phyloP scores from a whole-genome alignment of 768 basidiomycete genomes.

The Leccinum longicurvipes region DNA sequence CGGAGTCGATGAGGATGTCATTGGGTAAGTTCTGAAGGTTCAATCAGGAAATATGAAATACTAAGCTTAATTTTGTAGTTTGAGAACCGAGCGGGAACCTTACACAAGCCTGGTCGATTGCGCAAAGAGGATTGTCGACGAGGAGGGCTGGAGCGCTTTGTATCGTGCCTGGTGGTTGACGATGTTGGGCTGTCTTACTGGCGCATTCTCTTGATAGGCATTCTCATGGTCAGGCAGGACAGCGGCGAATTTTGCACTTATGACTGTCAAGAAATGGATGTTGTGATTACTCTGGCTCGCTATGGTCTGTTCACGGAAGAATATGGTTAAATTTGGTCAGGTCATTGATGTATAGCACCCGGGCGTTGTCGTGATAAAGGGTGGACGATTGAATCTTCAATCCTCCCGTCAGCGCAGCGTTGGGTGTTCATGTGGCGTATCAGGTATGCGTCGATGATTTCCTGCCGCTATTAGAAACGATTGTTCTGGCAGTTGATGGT shows the following conservation, averaged over 20 bases:
- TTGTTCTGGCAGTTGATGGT: neutral
- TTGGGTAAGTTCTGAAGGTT: conserved; percentile 51
- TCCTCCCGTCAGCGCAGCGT: too few relatives aligned
- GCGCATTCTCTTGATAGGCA: conserved; percentile 38
- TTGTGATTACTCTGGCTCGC: neutral
- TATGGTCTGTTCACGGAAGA: neutral
- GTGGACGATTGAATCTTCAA: too few relatives aligned
- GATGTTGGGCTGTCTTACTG: conserved; percentile 56
- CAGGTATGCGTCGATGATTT: too few relatives aligned
- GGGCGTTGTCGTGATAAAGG: neutral
- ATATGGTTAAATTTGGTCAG: neutral
- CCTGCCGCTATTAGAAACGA: neutral
- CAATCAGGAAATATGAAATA: neutral
- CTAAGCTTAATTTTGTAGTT: conserved; percentile 35
- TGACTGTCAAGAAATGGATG: neutral
- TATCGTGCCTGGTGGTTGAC: conserved; percentile 89
- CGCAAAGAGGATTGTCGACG: conserved; percentile 68
- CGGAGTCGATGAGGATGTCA: conserved; percentile 77
- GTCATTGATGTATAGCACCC: neutral
- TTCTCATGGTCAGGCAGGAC: neutral
- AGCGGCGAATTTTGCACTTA: neutral
- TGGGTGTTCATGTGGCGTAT: neutral
- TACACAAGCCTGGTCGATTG: conserved; percentile 75
- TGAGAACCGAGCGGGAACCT: conserved; percentile 76
- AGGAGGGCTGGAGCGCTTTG: conserved; percentile 71